A percentile compares a stretch with the other conserved stretches of the same genome.
These are phyloP conservation scores for Echria macrotheca DNA, from an alignment of 495 filamentous ascomycete genomes.

Conservation along the genomic window DNA sequence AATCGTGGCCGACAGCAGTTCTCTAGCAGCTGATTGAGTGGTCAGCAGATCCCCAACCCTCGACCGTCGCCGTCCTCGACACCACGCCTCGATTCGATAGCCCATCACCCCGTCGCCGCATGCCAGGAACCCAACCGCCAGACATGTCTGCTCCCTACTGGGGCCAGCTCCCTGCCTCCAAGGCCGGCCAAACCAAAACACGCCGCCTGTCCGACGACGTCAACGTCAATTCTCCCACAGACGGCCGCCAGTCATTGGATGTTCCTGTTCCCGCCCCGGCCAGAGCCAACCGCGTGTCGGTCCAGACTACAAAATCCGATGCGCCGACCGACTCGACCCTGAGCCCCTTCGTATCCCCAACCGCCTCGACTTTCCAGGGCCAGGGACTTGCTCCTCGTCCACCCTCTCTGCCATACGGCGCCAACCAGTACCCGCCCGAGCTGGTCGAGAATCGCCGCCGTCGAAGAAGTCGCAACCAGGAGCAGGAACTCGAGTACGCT, in stretches of 20 bases:
- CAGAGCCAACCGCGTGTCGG: constrained; percentile 35
- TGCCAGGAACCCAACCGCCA: constrained; percentile 21
- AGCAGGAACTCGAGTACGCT: constrained; percentile 25
- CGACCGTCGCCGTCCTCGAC: constrained; percentile 3
- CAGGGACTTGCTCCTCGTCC: constrained; percentile 45
- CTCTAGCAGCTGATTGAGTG: too few species aligned
- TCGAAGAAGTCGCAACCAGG: constrained; percentile 31
- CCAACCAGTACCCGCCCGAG: constrained; percentile 42
- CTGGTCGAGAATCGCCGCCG: constrained; percentile 31
- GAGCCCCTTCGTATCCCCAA: constrained; percentile 47
- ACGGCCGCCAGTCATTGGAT: constrained; percentile 40
- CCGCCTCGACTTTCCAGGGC: constrained; percentile 40
- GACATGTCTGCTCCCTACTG: constrained; percentile 42
- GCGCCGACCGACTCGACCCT: constrained; percentile 46
- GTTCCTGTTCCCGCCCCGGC: constrained; percentile 27
- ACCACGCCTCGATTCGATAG: not conserved
- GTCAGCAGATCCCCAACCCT: constrained; percentile 3
- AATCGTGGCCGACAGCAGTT: too few species aligned
- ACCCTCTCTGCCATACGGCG: constrained; percentile 42
- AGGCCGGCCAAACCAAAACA: constrained; percentile 29
- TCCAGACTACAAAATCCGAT: constrained; percentile 42
- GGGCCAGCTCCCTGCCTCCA: constrained; percentile 37
- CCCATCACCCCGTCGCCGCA: not conserved
- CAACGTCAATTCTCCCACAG: constrained; percentile 29
- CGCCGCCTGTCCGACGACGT: constrained; percentile 40